A percentile compares a stretch with the other conserved stretches of the same genome.
Evolutionary conservation across 2,329 filamentous ascomycete genomes (phyloP).

Genomic region (Coniochaeta prunicola): DNA sequence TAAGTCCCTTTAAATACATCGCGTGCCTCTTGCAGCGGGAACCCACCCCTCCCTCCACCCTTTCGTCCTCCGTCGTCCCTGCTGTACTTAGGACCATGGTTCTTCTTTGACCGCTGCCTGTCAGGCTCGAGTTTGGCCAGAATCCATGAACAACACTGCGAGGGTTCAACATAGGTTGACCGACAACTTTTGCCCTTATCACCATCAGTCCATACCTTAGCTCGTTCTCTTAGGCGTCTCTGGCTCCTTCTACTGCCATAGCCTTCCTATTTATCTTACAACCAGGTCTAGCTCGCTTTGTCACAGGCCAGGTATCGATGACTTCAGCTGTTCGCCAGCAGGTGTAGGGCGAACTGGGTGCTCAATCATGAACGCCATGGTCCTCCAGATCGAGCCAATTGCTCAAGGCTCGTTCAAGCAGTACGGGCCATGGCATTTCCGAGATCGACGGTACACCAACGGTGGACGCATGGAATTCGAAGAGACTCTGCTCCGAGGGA

Average conservation of each 20-base stretch:
- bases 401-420: slow-evolving; percentile 12
- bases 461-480: slow-evolving; percentile 9
- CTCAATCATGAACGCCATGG: slow-evolving; percentile 14
- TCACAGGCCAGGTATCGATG: not conserved
- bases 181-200: not conserved
- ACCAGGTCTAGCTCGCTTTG: not conserved
- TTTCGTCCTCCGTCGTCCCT: not conserved
- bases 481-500: slow-evolving; percentile 2
- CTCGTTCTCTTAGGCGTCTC: too few relatives aligned
- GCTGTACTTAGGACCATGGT: not conserved
- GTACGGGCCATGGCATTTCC: slow-evolving; percentile 17
- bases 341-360: not conserved
- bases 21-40: not conserved
- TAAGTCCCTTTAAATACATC: not conserved
- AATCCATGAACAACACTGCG: not conserved
- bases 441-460: slow-evolving; percentile 9
- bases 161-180: not conserved
- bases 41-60: not conserved
- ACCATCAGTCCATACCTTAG: too few relatives aligned
- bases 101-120: not conserved
- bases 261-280: too few relatives aligned
- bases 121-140: not conserved
- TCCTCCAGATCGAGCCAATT: slow-evolving; percentile 17
- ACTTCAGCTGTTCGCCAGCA: not conserved
- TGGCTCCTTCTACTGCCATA: too few relatives aligned